Evolutionary conservation across 306 rosid species (phyloP), one percentile per base, ranked within the genome.

Genomic region (Rosa chinensis): DNA sequence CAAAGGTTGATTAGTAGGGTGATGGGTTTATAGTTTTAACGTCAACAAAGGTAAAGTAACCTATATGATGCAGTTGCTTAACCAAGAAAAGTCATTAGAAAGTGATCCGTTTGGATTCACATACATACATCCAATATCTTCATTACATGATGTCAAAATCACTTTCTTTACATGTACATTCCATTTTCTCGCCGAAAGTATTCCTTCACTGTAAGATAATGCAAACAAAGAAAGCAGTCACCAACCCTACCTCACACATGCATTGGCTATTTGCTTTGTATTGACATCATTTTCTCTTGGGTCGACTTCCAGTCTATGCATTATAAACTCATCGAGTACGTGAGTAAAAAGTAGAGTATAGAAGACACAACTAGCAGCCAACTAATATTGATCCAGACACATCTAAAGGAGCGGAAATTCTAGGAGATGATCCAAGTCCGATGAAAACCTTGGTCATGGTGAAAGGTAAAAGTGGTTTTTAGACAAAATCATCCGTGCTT

Each of bases 111-210:
- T 10, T 73, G 48, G 70, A 75, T 59, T 11, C 18, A 43, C 11
- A 21, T 14, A 74, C 1, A 40, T 6, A 6, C 14, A 21, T 3
- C 40, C 44, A 14, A 63, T 32, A 10, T 63, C 69, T 63, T 32
- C 37, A 11, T 23, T 59, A 59, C 4, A 59, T 59, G 37, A 25
- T 61, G 21, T 64, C 70, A 64, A 64, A 64, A 16, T 16, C 70
- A 14, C 44, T 61, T 25, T 32, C 10, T 62, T 14, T 5, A 63
- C 69, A 62, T 63, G 68, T 62, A 23, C 43, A 40, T 42, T 58
- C 69, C 68, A 74, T 61, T 10, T 58, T 59, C 12, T 61, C 4
- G 78, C 70, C 70, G 56, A 75, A 75, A 75, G 66, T 49, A 18
- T 47, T 55, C 8, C n/a, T 11, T 45, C 25, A 67, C 39, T 13